These are phyloP conservation scores for Coniochaeta sp. DNA, from an alignment of 2,329 filamentous ascomycete species.

Conservation along the genomic window DNA sequence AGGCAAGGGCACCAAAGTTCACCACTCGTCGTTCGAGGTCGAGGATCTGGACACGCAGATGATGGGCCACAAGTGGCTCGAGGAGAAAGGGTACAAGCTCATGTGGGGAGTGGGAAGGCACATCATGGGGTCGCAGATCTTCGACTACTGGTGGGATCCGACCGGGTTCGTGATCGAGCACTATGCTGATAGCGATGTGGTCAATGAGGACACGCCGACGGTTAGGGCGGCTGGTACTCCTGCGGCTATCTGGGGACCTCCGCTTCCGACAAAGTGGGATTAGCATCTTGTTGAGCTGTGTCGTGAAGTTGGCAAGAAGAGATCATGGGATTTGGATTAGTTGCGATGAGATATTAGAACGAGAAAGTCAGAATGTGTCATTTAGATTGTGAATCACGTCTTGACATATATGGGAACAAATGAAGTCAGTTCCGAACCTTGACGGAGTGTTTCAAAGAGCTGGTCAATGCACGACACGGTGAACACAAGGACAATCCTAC, in stretches of 20 bases:
- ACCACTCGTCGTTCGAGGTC: slow-evolving; percentile 50
- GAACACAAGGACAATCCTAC: too few species aligned
- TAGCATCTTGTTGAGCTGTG: too few species aligned
- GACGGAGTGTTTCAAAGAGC: too few species aligned
- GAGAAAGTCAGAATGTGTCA: too few species aligned
- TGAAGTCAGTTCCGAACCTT: too few species aligned
- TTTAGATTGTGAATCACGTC: too few species aligned
- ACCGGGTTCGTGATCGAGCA: slow-evolving; percentile 49
- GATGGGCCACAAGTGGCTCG: slow-evolving; percentile 52
- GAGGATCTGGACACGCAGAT: slow-evolving; percentile 55
- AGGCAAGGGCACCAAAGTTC: slow-evolving; percentile 28
- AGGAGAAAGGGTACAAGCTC: slow-evolving; percentile 39
- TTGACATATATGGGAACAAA: too few species aligned
- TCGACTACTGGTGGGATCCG: slow-evolving; percentile 57
- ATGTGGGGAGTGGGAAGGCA: slow-evolving; percentile 58
- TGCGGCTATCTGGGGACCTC: slow-evolving; percentile 6
- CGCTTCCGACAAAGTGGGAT: not conserved
- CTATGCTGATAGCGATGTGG: slow-evolving; percentile 56
- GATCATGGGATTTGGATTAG: too few species aligned
- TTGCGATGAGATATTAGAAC: too few species aligned
- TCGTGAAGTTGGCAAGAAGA: too few species aligned
- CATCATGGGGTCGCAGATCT: slow-evolving; percentile 52
- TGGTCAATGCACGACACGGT: too few species aligned
- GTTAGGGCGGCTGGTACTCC: slow-evolving; percentile 1
- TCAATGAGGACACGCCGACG: slow-evolving; percentile 40